Conservation (phyloP, 2,329 filamentous ascomycete genomes). For the Diaporthe longicolla region DNA sequence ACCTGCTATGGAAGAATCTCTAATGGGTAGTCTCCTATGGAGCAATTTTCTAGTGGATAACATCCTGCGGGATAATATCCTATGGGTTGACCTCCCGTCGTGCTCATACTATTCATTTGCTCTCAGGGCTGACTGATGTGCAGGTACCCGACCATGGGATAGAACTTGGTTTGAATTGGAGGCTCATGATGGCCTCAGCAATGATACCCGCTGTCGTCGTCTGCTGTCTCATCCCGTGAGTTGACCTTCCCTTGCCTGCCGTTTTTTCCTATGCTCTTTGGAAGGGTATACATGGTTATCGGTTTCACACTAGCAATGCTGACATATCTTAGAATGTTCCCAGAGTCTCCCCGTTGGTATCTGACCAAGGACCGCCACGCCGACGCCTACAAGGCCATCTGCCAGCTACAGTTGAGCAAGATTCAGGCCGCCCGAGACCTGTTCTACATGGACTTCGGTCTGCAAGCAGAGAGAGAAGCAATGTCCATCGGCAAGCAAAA, state of each 20-base stretch:
- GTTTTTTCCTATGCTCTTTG: not conserved
- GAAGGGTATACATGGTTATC: too few species aligned
- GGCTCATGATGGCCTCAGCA: conserved; percentile 78
- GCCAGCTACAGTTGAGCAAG: conserved; percentile 62
- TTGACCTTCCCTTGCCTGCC: not conserved
- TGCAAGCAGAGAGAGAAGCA: conserved; percentile 68
- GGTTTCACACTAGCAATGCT: not conserved
- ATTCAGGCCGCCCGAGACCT: conserved; percentile 69
- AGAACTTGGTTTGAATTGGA: conserved; percentile 71
- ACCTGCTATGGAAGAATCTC: too few species aligned
- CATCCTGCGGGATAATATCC: too few species aligned
- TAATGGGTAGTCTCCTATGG: too few species aligned
- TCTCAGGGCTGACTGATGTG: not conserved
- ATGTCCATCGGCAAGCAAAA: conserved; percentile 62
- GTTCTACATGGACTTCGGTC: conserved; percentile 69
- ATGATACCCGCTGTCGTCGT: conserved; percentile 73
- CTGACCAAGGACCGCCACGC: conserved; percentile 61
- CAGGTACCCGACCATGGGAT: conserved; percentile 64
- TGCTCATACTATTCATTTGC: not conserved
- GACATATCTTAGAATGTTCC: conserved; percentile 49
- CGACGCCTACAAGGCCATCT: conserved; percentile 64
- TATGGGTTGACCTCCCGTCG: too few species aligned
- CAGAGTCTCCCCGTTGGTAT: conserved; percentile 66
- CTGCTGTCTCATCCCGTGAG: conserved; percentile 64
- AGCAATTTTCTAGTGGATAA: too few species aligned